phyloP scores from a whole-genome alignment of 768 basidiomycete species.

The Galerina marginata region DNA sequence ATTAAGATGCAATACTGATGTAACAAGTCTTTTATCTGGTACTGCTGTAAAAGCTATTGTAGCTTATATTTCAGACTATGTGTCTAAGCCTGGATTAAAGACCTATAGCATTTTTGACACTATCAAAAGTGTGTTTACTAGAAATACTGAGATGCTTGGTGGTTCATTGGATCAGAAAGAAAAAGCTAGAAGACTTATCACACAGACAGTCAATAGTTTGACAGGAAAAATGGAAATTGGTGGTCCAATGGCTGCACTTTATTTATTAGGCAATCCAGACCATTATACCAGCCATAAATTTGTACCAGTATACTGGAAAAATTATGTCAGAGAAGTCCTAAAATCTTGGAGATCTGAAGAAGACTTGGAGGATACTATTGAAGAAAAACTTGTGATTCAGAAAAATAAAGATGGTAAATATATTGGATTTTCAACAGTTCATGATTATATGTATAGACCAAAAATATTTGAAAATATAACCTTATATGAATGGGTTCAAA shows the following conservation, averaged over 20 bases:
- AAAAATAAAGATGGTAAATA: constrained; percentile 19
- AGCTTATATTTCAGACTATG: constrained; percentile 42
- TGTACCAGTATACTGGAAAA: constrained; percentile 34
- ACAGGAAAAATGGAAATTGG: constrained; percentile 38
- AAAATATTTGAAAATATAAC: constrained; percentile 6
- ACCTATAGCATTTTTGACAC: constrained; percentile 39
- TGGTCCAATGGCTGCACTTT: constrained; percentile 35
- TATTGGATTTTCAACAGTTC: constrained; percentile 25
- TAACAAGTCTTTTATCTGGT: constrained; percentile 36
- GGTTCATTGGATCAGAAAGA: constrained; percentile 10
- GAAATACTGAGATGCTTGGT: constrained; percentile 25
- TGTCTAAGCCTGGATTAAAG: constrained; percentile 38
- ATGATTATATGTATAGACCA: constrained; percentile 34
- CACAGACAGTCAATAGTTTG: constrained; percentile 29
- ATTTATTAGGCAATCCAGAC: constrained; percentile 38
- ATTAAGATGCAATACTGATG: constrained; percentile 41
- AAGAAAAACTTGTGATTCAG: constrained; percentile 22
- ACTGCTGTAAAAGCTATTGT: constrained; percentile 39
- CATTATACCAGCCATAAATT: constrained; percentile 37
- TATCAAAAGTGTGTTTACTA: constrained; percentile 27
- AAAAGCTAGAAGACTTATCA: constrained; percentile 14
- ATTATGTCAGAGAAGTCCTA: constrained; percentile 4
- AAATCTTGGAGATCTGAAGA: neutral
- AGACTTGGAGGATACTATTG: neutral
- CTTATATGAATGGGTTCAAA: constrained; percentile 35